phyloP scores from a whole-genome alignment of 202 grass and related monocot genomes.

The Cymbopogon flexuosus region DNA sequence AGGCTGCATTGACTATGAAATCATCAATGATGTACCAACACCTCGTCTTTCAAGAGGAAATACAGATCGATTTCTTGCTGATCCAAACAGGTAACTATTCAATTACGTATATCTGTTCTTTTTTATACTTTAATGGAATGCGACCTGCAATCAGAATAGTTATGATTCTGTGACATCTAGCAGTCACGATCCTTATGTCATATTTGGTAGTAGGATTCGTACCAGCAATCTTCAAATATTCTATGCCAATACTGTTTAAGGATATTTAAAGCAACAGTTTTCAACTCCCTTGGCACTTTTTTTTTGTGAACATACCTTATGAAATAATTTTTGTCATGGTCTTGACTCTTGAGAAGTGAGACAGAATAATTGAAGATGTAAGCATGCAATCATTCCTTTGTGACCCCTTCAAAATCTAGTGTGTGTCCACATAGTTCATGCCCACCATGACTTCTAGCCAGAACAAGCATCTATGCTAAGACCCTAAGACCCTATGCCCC shows the following conservation, averaged over 20 bases:
- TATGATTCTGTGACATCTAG: not conserved
- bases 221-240: conserved; percentile 19
- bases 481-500: not conserved
- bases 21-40: conserved; percentile 31
- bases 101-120: not conserved
- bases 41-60: conserved; percentile 61
- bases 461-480: not conserved
- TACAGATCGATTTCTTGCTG: conserved; percentile 47
- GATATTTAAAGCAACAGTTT: conserved; percentile 9
- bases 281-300: not conserved
- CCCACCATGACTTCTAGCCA: conserved; percentile 21
- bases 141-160: not conserved
- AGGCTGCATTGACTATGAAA: conserved; percentile 48
- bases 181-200: not conserved
- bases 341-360: not conserved
- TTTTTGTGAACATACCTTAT: not conserved
- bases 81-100: conserved; percentile 66
- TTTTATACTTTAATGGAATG: conserved; percentile 10
- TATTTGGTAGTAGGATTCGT: conserved; percentile 26
- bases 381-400: conserved; percentile 22
- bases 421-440: conserved; percentile 3
- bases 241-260: not conserved
- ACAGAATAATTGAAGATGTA: conserved; percentile 17
- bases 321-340: not conserved
- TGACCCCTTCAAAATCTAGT: conserved; percentile 34